Evolutionary conservation across 2,329 filamentous ascomycete genomes (phyloP).

Genomic region (Nannizziopsis barbatae): DNA sequence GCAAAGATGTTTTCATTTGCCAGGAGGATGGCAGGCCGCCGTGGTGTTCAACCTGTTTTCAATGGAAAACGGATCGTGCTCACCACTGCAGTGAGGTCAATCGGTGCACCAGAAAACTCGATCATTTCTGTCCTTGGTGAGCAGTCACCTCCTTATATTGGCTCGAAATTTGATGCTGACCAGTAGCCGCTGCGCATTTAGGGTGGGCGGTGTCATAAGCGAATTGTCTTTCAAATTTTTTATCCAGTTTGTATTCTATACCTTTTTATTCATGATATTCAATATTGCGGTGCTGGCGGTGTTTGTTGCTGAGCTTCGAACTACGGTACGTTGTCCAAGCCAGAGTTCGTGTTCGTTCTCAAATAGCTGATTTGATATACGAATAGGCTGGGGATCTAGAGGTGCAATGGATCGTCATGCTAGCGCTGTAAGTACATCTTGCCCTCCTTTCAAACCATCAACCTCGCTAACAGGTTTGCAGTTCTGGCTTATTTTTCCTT

Average conservation of each 20-base stretch:
- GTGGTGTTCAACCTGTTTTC: conserved; percentile 74
- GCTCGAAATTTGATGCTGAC: conserved; percentile 1
- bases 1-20: conserved; percentile 72
- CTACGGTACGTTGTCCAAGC: conserved; percentile 29
- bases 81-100: conserved; percentile 77
- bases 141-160: conserved; percentile 1
- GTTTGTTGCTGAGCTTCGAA: conserved; percentile 47
- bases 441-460: neutral
- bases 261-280: conserved; percentile 54
- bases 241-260: conserved; percentile 71
- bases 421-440: conserved; percentile 46
- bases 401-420: conserved; percentile 52
- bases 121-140: conserved; percentile 83
- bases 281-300: conserved; percentile 53
- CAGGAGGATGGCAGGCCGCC: conserved; percentile 70
- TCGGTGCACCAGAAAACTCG: conserved; percentile 79
- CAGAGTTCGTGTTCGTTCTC: neutral
- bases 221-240: conserved; percentile 89
- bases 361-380: conserved; percentile 6
- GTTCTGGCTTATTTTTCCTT: conserved; percentile 60
- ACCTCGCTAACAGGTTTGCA: conserved; percentile 20
- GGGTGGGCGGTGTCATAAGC: conserved; percentile 85
- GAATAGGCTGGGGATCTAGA: conserved; percentile 36
- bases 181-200: conserved; percentile 21
- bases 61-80: conserved; percentile 77